phyloP scores from a whole-genome alignment of 257 asterid genomes.

The Solanum verrucosum region DNA sequence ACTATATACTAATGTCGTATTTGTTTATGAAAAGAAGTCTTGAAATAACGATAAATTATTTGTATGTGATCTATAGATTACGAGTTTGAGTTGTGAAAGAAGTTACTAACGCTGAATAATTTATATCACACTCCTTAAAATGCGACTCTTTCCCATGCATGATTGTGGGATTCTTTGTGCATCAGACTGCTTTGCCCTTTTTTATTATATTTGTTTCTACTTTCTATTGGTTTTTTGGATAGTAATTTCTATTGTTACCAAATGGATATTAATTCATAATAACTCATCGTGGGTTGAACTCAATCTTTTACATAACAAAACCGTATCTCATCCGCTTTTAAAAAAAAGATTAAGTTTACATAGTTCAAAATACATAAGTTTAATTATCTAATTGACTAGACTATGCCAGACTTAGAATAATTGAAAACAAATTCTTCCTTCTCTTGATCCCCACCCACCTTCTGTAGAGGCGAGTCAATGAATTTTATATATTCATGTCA shows the following conservation, averaged over 20 bases:
- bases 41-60: fast-evolving
- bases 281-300: not conserved
- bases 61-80: not conserved
- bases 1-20: not conserved
- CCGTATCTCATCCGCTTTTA: not conserved
- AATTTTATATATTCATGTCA: no score
- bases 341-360: no score
- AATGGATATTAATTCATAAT: not conserved
- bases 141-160: not conserved
- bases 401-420: not conserved
- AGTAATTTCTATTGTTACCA: not conserved
- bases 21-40: not conserved
- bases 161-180: not conserved
- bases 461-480: not conserved
- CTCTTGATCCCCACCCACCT: not conserved
- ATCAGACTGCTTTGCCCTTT: fast-evolving
- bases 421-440: not conserved
- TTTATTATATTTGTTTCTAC: not conserved
- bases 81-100: not conserved
- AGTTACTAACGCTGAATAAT: fast-evolving
- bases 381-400: not conserved
- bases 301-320: not conserved
- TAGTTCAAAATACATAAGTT: no score
- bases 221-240: not conserved
- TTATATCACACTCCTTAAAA: fast-evolving